These are phyloP conservation scores for Collybia mongolica DNA, from an alignment of 768 basidiomycete genomes.

Conservation along the genomic window DNA sequence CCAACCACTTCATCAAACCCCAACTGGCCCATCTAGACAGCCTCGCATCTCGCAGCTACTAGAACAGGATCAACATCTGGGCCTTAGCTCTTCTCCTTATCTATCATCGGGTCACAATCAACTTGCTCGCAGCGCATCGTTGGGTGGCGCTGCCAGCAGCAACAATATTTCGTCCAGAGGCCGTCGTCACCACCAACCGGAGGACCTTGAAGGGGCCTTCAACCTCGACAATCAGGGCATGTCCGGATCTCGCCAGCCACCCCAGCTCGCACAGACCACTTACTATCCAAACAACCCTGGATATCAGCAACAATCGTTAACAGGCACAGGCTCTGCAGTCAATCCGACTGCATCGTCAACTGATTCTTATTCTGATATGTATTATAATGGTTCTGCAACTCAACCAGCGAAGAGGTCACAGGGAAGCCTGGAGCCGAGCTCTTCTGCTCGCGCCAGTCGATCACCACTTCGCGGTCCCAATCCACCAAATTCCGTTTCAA, in stretches of 20 bases:
- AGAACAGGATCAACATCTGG: conserved; percentile 57
- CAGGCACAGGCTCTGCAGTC: conserved; percentile 29
- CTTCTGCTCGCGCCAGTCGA: conserved; percentile 48
- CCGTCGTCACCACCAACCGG: conserved; percentile 67
- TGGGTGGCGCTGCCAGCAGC: conserved; percentile 46
- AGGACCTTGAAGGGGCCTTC: conserved; percentile 61
- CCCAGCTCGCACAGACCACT: conserved; percentile 41
- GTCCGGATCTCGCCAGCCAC: conserved; percentile 36
- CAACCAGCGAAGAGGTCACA: conserved; percentile 57
- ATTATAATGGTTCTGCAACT: conserved; percentile 49
- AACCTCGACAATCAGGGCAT: conserved; percentile 29
- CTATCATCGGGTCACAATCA: conserved; percentile 49
- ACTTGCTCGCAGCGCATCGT: conserved; percentile 67
- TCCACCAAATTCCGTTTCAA: conserved; percentile 40
- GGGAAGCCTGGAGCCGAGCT: conserved; percentile 50
- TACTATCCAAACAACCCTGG: conserved; percentile 59
- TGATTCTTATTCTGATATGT: conserved; percentile 61
- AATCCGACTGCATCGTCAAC: conserved; percentile 34
- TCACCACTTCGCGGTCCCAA: conserved; percentile 64
- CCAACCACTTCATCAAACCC: conserved; percentile 49
- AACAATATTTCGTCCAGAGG: conserved; percentile 41
- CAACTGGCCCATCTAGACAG: conserved; percentile 42
- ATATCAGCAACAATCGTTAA: conserved; percentile 53
- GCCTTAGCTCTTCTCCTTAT: conserved; percentile 44
- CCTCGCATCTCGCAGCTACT: conserved; percentile 66